Base-by-base conservation (phyloP, 805 yeast genomes). In the Teunomyces gatunensis region DNA sequence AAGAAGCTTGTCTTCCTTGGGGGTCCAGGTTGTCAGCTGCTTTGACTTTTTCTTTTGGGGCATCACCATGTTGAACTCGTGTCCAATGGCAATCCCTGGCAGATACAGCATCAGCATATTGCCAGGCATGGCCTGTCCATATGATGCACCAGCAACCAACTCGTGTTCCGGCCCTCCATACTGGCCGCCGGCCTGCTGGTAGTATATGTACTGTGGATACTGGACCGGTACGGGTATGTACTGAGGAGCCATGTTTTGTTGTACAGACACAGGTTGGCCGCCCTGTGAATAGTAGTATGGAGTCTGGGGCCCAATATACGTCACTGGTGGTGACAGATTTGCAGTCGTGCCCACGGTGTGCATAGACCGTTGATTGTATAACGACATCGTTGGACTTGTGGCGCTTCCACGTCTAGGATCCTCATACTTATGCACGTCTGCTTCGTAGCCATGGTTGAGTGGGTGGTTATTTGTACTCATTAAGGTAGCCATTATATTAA, bases 1-100 rank as follows among this genome's bases (percentile, higher is more conserved):
- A 44, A 87, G 67, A 23, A 87, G 60, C 46, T 81, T 68, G 58
- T 87, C 95, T 59, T 87, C 95, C 54, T 82, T 80, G 1, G 89
- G 84, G 42, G 87, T 85, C 95, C 95, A 87, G 0, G 92, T 74
- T 6, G 71, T 68, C 6, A 65, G 61, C 36, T 61, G 69, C 43
- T 67, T 65, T 5, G 73, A 51, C 49, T 63, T 59, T 46, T 67
- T 56, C 37, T 57, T 49, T 3, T 15, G 36, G 13, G 37, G 35
- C 7, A 32, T 25, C 21, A 35, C 27, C 39, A 35, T 35, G 39
- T 12, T 35, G 23, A 35, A 35, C 21, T 36, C 32, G 29, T 28
- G 37, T n/a, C 44, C 35, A 11, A 46, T 25, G 15, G 45, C 29
- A 2, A 42, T 25, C 13, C 48, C 48, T 6, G 48, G 44, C 10